Percentiles rank a stretch among this genome's conserved stretches.
Conservation (phyloP, 768 basidiomycete species). For the Lyophyllum shimeji region DNA sequence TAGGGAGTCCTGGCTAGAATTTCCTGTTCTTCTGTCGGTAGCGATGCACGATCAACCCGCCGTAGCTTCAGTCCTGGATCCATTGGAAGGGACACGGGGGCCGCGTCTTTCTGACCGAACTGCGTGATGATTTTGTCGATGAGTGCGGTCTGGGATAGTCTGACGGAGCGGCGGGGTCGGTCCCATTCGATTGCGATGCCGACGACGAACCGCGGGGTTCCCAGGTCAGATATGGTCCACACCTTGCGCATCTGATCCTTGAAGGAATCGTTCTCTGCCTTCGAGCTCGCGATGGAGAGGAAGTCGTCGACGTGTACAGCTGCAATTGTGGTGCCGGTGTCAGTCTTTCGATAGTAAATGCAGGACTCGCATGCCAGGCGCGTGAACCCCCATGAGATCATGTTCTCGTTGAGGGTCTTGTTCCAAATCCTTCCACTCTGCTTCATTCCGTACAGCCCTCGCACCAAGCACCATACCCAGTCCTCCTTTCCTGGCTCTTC, state of each 20-base stretch:
- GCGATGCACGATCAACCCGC: not conserved
- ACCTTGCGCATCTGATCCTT: not conserved
- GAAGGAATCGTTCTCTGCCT: not conserved
- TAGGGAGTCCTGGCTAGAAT: not conserved
- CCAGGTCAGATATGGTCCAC: too few species aligned
- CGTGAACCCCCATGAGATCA: conserved; percentile 29
- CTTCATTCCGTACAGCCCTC: conserved; percentile 36
- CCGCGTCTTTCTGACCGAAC: not conserved
- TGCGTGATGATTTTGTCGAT: not conserved
- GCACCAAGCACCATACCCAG: conserved; percentile 23
- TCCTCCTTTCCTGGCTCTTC: conserved; percentile 21
- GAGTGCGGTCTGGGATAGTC: not conserved
- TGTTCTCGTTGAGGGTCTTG: conserved; percentile 18
- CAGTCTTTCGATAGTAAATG: conserved; percentile 24
- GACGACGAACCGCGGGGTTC: not conserved
- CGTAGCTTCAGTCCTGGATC: not conserved
- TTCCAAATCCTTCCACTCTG: conserved; percentile 38
- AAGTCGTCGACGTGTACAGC: conserved; percentile 33
- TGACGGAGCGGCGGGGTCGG: not conserved
- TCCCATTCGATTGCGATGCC: not conserved
- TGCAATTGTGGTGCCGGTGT: conserved; percentile 22
- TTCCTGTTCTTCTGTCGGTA: not conserved
- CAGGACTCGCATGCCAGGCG: conserved; percentile 29
- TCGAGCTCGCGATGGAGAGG: not conserved
- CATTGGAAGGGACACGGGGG: not conserved